phyloP scores from a whole-genome alignment of 129 eudicot genomes.

The Flaveria linearis region DNA sequence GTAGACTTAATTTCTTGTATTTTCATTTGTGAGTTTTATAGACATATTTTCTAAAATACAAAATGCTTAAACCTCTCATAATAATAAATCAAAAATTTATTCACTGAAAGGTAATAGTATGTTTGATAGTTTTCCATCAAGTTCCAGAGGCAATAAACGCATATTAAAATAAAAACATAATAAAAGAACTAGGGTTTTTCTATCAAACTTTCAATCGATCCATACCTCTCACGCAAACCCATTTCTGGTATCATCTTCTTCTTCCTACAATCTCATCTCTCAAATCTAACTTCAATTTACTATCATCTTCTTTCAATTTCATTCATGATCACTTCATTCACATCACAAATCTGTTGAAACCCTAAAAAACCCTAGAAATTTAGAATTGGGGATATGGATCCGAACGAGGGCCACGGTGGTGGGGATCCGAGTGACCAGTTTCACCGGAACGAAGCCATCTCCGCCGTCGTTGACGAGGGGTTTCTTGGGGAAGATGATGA shows the following conservation, averaged over 20 bases:
- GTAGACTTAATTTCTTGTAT: too few species aligned
- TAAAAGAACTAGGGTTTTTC: conserved; percentile 26
- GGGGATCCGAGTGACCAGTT: conserved; percentile 58
- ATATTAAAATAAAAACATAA: not conserved
- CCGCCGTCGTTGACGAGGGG: conserved; percentile 83
- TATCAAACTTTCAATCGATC: conserved; percentile 7
- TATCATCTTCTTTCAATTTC: not conserved
- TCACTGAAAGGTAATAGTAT: too few species aligned
- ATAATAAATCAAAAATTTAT: too few species aligned
- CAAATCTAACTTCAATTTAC: not conserved
- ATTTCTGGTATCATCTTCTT: not conserved
- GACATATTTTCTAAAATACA: too few species aligned
- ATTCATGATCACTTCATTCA: conserved; percentile 3
- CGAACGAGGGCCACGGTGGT: conserved; percentile 35
- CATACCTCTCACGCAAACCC: not conserved
- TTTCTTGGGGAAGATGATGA: conserved; percentile 79
- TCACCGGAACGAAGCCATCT: conserved; percentile 72
- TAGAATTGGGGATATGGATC: conserved; percentile 44
- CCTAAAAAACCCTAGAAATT: conserved; percentile 36
- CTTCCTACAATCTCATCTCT: not conserved
- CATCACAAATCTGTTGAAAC: not conserved
- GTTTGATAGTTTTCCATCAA: too few species aligned
- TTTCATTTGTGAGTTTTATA: too few species aligned
- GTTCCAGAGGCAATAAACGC: not conserved
- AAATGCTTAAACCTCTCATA: too few species aligned